Percentiles rank a stretch among this genome's conserved stretches.
These are phyloP conservation scores for Brassica juncea DNA, from an alignment of 345 rosid genomes.

Conservation along the genomic window DNA sequence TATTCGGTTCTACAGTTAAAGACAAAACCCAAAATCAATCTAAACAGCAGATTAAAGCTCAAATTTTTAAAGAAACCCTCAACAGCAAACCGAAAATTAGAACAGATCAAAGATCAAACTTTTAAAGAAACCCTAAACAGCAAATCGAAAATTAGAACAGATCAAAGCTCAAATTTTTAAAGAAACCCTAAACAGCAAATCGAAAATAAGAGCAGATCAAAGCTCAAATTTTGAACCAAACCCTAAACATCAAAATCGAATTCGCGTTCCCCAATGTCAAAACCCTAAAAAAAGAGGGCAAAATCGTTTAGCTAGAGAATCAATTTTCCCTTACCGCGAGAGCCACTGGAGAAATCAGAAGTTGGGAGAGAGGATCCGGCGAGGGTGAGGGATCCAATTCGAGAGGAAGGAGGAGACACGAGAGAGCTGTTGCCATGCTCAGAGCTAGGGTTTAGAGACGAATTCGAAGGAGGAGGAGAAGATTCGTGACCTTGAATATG, in stretches of 20 bases:
- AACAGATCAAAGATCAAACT: too few species aligned
- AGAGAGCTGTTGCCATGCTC: slow-evolving; percentile 58
- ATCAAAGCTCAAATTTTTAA: neutral
- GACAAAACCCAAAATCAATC: neutral
- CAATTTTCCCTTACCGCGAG: slow-evolving; percentile 18
- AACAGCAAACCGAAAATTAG: too few species aligned
- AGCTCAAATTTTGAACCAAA: neutral
- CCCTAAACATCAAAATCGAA: slow-evolving; percentile 3
- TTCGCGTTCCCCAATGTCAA: neutral
- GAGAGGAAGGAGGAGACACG: slow-evolving; percentile 37
- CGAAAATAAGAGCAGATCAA: neutral
- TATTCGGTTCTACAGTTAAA: slow-evolving; percentile 22
- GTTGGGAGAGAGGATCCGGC: slow-evolving; percentile 1
- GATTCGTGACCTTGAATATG: slow-evolving; percentile 57
- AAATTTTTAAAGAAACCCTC: too few species aligned
- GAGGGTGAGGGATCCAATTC: slow-evolving; percentile 23
- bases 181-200: neutral
- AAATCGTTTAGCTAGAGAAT: neutral
- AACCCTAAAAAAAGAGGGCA: neutral
- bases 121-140: neutral
- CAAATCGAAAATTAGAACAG: neutral
- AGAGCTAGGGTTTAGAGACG: slow-evolving; percentile 56
- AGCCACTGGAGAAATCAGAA: slow-evolving; percentile 11
- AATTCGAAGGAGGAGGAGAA: slow-evolving; percentile 46
- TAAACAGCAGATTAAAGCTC: neutral